A percentile compares a stretch with the other conserved stretches of the same genome.
Conservation (phyloP, 2,329 filamentous ascomycete species). For the Xylaria digitata region DNA sequence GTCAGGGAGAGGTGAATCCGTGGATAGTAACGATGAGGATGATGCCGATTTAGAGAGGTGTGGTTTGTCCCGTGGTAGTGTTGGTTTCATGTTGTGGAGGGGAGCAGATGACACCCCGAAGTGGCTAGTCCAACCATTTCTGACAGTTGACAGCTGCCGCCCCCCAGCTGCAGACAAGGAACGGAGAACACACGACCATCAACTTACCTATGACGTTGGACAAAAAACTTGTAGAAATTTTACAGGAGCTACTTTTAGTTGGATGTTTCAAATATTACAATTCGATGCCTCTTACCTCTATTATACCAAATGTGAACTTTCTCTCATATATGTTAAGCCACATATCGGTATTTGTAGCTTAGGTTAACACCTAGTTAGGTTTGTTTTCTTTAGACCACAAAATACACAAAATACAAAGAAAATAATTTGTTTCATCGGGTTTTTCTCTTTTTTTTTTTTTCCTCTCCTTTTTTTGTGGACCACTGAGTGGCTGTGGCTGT, state of each 20-base stretch:
- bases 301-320: not conserved
- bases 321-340: not conserved
- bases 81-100: conserved; percentile 23
- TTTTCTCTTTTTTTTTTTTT: not conserved
- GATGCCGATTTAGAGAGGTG: conserved; percentile 37
- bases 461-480: not conserved
- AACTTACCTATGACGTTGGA: too few relatives aligned
- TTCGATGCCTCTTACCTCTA: not conserved
- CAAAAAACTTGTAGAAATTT: too few relatives aligned
- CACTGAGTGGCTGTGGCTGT: conserved; percentile 9
- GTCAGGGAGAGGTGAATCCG: conserved; percentile 16
- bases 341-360: not conserved
- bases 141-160: conserved; percentile 16
- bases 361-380: not conserved
- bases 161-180: not conserved
- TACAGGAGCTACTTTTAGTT: too few relatives aligned
- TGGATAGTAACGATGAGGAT: conserved; percentile 18
- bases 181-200: too few relatives aligned
- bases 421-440: not conserved
- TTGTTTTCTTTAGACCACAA: not conserved
- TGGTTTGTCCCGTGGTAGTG: conserved; percentile 28
- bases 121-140: not conserved
- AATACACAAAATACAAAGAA: too few relatives aligned
- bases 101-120: conserved; percentile 5
- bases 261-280: not conserved